Evolutionary conservation across 2,329 filamentous ascomycete genomes (phyloP).

Genomic region (Berkeleyomyces rouxiae): DNA sequence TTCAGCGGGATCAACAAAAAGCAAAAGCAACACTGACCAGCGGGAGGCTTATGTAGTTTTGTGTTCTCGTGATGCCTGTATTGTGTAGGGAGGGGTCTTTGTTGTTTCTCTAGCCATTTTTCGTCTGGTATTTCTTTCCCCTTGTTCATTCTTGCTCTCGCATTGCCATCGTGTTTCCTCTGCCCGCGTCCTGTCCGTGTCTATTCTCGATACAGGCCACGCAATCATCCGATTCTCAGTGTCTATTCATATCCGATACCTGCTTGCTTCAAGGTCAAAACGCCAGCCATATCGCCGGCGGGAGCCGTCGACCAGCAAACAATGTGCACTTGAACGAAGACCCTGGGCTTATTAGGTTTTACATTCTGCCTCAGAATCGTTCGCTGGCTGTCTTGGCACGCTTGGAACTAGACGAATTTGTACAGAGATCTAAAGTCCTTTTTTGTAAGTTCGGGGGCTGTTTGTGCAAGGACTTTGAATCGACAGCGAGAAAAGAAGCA

Average conservation of each 20-base stretch:
- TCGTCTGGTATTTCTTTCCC: background rate
- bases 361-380: background rate
- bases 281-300: background rate
- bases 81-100: background rate
- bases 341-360: background rate
- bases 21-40: background rate
- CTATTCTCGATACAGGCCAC: background rate
- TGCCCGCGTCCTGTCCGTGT: background rate
- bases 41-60: background rate
- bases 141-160: too few species aligned
- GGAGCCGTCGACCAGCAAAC: background rate
- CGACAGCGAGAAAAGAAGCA: background rate
- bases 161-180: too few species aligned
- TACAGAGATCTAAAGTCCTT: background rate
- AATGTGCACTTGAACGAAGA: background rate
- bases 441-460: background rate
- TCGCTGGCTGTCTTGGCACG: background rate
- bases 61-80: background rate
- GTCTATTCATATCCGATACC: conserved; percentile 2
- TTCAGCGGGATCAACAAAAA: background rate
- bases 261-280: background rate
- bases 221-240: background rate
- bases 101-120: background rate
- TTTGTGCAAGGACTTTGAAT: background rate
- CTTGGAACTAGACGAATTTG: background rate